Evolutionary conservation across 1,284 basidiomycete genomes (phyloP).

Genomic region (Cystobasidium sp.): DNA sequence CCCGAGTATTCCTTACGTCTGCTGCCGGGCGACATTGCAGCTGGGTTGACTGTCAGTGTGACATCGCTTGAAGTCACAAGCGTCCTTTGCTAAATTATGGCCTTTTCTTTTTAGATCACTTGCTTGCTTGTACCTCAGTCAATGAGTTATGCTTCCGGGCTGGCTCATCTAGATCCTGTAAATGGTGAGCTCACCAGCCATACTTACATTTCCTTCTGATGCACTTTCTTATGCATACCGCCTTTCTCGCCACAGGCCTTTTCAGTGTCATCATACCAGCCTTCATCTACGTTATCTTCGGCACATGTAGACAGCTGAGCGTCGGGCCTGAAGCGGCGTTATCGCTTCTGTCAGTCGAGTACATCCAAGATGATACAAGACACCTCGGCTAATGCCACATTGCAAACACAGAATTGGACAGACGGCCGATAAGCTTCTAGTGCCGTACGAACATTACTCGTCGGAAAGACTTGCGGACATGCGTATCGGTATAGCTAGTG

Average conservation of each 20-base stretch:
- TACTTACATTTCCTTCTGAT: not conserved
- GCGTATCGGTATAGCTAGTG: slow-evolving; percentile 33
- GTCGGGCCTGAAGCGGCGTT: slow-evolving; percentile 88
- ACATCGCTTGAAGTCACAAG: not conserved
- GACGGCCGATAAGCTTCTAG: slow-evolving; percentile 32
- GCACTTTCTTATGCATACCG: not conserved
- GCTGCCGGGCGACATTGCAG: slow-evolving; percentile 81
- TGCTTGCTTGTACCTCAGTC: slow-evolving; percentile 87
- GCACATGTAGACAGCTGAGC: slow-evolving; percentile 69
- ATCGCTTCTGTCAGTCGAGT: slow-evolving; percentile 66
- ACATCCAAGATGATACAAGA: not conserved
- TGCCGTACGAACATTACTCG: slow-evolving; percentile 21
- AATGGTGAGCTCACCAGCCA: slow-evolving; percentile 41
- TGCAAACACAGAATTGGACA: slow-evolving; percentile 28
- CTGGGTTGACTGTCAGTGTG: slow-evolving; percentile 70
- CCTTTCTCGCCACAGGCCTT: slow-evolving; percentile 69
- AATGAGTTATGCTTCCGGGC: slow-evolving; percentile 84
- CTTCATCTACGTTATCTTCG: slow-evolving; percentile 70
- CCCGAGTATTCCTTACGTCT: slow-evolving; percentile 75
- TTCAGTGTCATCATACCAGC: slow-evolving; percentile 61
- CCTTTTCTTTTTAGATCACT: slow-evolving; percentile 61
- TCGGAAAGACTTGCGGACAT: slow-evolving; percentile 25
- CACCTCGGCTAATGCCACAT: not conserved
- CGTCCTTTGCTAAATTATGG: not conserved
- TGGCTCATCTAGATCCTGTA: slow-evolving; percentile 63